Base-by-base conservation (phyloP, 2,329 filamentous ascomycete genomes). In the Aspergillus quadricinctus region DNA sequence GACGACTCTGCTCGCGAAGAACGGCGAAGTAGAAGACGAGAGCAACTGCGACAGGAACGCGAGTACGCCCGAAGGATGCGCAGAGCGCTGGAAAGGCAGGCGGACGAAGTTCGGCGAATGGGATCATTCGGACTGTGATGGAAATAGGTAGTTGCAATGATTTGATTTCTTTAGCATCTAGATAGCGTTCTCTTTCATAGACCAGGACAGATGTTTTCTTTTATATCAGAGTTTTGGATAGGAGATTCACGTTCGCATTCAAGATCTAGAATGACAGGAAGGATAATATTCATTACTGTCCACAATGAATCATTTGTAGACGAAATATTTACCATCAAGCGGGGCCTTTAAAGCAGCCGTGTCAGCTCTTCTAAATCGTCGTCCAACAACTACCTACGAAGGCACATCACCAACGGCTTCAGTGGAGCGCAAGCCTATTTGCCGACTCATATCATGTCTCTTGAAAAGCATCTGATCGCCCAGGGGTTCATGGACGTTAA, bases 81-180 rank as follows among this genome's bases (percentile, higher is more conserved):
- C 60, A 78, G 81, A 64, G 90, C 89, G 21, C 75, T 96, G 57
- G 84, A 90, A 74, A 79, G 80, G 61, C 90, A 95, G 74, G 90
- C 90, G 9, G 85, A 92, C 69, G 90, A 94, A 72, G 84, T 89
- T 57, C 80, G 86, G 62, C 91, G 90, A 72, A 83, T 93, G 71
- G 83, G 83, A 4, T 57, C 54, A 23, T 59, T 66, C 29, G 64
- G 64, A n/a, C 40, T 60, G 37, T 61, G 40, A 54, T 25, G 50
- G 17, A 14, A 28, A 23, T 25, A 35, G 17, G n/a, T 40, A 35
- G 17, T 25, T 40, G 37, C 49, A 27, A 1, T 17, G 43, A 46
- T 6, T 14, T 14, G 43, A 1, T 27, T 23, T 17, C 21, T 46
- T 27, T 17, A 37, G 43, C 43, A 46, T 46, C 43, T 46, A 46